Evolutionary conservation across 2,329 filamentous ascomycete genomes (phyloP).

Genomic region (Exophiala viscosa): DNA sequence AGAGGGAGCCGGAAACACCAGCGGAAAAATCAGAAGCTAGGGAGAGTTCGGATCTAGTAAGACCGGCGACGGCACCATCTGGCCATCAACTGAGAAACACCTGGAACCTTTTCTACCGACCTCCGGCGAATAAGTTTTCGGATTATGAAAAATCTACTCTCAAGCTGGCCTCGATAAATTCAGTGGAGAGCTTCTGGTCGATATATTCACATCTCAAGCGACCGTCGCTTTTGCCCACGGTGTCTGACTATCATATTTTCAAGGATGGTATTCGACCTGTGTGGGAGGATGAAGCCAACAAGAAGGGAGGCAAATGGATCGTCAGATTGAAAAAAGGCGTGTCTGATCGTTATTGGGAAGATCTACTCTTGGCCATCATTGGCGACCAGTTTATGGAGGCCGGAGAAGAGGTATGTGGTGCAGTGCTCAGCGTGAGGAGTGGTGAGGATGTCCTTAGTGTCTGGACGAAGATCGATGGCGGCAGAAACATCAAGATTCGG

Average conservation of each 20-base stretch:
- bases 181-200: constrained; percentile 85
- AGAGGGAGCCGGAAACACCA: constrained; percentile 43
- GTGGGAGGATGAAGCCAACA: constrained; percentile 98
- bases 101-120: constrained; percentile 97
- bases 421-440: constrained; percentile 87
- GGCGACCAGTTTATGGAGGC: constrained; percentile 93
- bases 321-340: constrained; percentile 96
- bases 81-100: constrained; percentile 70
- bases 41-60: constrained; percentile 30
- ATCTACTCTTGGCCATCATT: constrained; percentile 81
- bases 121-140: constrained; percentile 83
- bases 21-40: constrained; percentile 40
- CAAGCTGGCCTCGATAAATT: constrained; percentile 74
- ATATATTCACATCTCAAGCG: constrained; percentile 86
- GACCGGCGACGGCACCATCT: constrained; percentile 33
- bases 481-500: constrained; percentile 93
- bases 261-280: constrained; percentile 93
- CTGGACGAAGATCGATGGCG: constrained; percentile 92
- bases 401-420: constrained; percentile 89
- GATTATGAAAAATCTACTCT: constrained; percentile 98
- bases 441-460: constrained; percentile 97
- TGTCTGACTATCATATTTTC: constrained; percentile 98
- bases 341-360: constrained; percentile 94
- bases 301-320: constrained; percentile 95
- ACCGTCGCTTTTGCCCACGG: constrained; percentile 79